These are phyloP conservation scores for Kondoa subrosea DNA, from an alignment of 768 basidiomycete genomes.

Conservation along the genomic window DNA sequence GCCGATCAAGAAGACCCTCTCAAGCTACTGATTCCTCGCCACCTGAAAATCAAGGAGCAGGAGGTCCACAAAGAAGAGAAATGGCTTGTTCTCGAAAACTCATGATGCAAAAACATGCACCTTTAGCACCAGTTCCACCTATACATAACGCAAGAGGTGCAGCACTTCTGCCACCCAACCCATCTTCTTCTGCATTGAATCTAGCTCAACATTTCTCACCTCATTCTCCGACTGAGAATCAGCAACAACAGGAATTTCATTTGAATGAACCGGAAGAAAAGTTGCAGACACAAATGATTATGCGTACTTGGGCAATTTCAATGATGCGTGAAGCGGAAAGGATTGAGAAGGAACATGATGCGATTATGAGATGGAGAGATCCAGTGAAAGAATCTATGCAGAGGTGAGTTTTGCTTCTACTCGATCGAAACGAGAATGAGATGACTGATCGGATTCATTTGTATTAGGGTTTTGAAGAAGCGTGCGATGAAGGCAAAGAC, in stretches of 20 bases:
- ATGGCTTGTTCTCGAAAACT: constrained; percentile 2
- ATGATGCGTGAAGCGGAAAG: background rate
- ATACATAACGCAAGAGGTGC: background rate
- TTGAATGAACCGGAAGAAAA: constrained; percentile 8
- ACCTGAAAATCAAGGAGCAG: background rate
- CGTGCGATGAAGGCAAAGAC: background rate
- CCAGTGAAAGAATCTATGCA: background rate
- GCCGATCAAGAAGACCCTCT: background rate
- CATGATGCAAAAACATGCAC: constrained; percentile 5
- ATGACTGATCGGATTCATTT: background rate
- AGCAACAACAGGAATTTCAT: background rate
- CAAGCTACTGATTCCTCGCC: background rate
- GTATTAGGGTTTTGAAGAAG: background rate
- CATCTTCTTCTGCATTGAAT: background rate
- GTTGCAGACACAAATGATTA: background rate
- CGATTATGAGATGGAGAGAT: background rate
- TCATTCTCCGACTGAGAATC: background rate
- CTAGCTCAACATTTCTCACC: background rate
- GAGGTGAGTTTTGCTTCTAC: constrained; percentile 2
- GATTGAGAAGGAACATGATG: constrained; percentile 3
- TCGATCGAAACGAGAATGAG: too few relatives aligned
- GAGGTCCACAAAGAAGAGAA: background rate
- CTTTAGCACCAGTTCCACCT: background rate
- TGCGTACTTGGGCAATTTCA: background rate
- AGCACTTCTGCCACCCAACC: background rate